phyloP scores from a whole-genome alignment of 306 rosid genomes.

The Abrus pulchellus region DNA sequence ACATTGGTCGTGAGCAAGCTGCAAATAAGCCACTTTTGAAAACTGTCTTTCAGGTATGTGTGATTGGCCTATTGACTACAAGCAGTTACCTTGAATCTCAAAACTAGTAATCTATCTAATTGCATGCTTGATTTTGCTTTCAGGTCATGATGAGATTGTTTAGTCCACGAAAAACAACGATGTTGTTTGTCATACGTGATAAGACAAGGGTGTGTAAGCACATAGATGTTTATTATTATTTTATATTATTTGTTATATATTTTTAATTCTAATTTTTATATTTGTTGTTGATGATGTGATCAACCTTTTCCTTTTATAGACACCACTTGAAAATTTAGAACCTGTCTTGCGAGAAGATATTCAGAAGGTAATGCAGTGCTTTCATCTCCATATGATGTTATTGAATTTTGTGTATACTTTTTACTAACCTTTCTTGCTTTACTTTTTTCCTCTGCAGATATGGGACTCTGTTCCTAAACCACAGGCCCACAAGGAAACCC shows the following conservation, averaged over 20 bases:
- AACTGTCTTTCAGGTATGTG: slow-evolving; percentile 92
- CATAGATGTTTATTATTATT: slow-evolving; percentile 5
- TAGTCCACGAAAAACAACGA: slow-evolving; percentile 97
- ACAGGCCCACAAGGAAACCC: slow-evolving; percentile 84
- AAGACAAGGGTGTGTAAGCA: slow-evolving; percentile 85
- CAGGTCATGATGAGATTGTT: slow-evolving; percentile 99
- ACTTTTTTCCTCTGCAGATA: slow-evolving; percentile 62
- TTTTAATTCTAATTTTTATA: slow-evolving; percentile 1
- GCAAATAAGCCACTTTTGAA: slow-evolving; percentile 98
- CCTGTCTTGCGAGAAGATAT: slow-evolving; percentile 97
- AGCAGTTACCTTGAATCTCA: slow-evolving; percentile 16
- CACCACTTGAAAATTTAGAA: slow-evolving; percentile 97
- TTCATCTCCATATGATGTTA: slow-evolving; percentile 34
- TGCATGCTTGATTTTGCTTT: slow-evolving; percentile 43
- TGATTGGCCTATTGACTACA: slow-evolving; percentile 22
- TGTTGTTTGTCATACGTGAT: slow-evolving; percentile 97
- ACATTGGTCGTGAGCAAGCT: slow-evolving; percentile 99
- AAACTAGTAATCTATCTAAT: slow-evolving; percentile 30
- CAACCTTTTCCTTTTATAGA: slow-evolving; percentile 60
- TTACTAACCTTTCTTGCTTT: slow-evolving; percentile 41
- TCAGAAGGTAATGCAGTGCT: slow-evolving; percentile 74
- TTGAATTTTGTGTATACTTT: background rate
- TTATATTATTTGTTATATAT: slow-evolving; percentile 20
- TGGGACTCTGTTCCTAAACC: slow-evolving; percentile 99
- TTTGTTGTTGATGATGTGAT: slow-evolving; percentile 41